A percentile compares a stretch with the other conserved stretches of the same genome.
phyloP scores from a whole-genome alignment of 805 yeast genomes.

The Myxozyma kluyveri region DNA sequence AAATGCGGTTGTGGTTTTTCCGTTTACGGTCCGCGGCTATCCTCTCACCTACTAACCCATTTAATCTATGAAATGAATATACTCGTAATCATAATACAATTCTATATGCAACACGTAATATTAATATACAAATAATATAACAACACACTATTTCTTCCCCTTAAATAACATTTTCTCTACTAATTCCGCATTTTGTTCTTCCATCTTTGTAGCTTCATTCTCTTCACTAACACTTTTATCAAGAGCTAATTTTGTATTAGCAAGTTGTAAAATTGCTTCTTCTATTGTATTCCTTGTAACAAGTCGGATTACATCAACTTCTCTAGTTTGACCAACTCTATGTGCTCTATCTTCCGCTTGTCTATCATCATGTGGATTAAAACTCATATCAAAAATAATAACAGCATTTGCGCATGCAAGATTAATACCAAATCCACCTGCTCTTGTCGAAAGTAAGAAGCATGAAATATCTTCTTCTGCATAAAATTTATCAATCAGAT shows the following conservation, averaged over 20 bases:
- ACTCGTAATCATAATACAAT: too few relatives aligned
- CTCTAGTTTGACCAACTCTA: slow-evolving; percentile 88
- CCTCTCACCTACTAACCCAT: not conserved
- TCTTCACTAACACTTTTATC: slow-evolving; percentile 50
- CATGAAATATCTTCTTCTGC: slow-evolving; percentile 80
- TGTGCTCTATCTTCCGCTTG: slow-evolving; percentile 99
- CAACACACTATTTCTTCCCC: not conserved
- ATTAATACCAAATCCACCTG: slow-evolving; percentile 98
- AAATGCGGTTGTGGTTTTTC: too few relatives aligned
- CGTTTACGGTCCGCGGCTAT: not conserved
- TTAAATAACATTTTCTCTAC: slow-evolving; percentile 40
- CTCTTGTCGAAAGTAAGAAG: slow-evolving; percentile 86
- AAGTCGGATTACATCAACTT: slow-evolving; percentile 74
- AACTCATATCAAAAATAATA: slow-evolving; percentile 85
- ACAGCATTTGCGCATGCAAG: slow-evolving; percentile 93
- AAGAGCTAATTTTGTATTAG: slow-evolving; percentile 84
- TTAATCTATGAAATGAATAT: too few relatives aligned
- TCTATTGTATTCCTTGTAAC: slow-evolving; percentile 77
- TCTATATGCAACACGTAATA: not conserved
- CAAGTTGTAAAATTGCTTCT: slow-evolving; percentile 80
- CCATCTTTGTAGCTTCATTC: slow-evolving; percentile 36
- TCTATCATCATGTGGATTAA: slow-evolving; percentile 97
- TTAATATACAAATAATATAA: not conserved
- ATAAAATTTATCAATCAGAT: slow-evolving; percentile 81
- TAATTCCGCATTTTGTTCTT: slow-evolving; percentile 39